Percentiles rank a stretch among this genome's conserved stretches.
phyloP scores from a whole-genome alignment of 495 filamentous ascomycete genomes.

The Xylaria nigripes region DNA sequence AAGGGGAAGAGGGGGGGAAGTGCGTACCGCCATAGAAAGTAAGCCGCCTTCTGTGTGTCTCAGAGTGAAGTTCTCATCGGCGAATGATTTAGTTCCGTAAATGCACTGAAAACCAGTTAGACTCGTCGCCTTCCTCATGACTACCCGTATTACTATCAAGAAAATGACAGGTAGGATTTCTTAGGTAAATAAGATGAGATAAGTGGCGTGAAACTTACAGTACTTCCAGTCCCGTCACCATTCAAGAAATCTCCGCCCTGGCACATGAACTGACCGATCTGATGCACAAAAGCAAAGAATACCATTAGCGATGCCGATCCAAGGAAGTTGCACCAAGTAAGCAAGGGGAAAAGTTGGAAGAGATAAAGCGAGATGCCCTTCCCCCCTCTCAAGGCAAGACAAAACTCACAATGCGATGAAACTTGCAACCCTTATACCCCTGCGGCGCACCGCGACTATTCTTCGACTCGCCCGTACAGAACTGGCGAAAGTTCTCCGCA shows the following conservation, averaged over 20 bases:
- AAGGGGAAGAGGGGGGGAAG: background rate
- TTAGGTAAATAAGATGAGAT: too few relatives aligned
- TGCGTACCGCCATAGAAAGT: slow-evolving; percentile 81
- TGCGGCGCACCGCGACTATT: slow-evolving; percentile 69
- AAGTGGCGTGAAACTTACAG: slow-evolving; percentile 23
- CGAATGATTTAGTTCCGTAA: slow-evolving; percentile 75
- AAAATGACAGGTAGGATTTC: too few relatives aligned
- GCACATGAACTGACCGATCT: slow-evolving; percentile 95
- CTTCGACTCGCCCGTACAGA: slow-evolving; percentile 92
- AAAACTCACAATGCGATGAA: slow-evolving; percentile 79
- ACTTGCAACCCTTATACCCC: slow-evolving; percentile 90
- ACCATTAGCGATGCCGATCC: background rate
- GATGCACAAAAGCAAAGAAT: background rate
- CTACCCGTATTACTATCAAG: background rate
- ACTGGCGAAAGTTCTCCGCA: slow-evolving; percentile 94
- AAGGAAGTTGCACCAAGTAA: background rate
- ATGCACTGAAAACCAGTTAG: slow-evolving; percentile 43
- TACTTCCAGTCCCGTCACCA: slow-evolving; percentile 82
- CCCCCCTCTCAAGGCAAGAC: background rate
- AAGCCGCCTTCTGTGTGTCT: slow-evolving; percentile 73
- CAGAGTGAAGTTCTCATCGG: slow-evolving; percentile 80
- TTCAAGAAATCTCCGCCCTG: slow-evolving; percentile 96
- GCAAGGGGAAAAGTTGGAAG: background rate
- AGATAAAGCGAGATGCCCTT: background rate
- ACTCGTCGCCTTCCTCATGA: background rate